These are phyloP conservation scores for Calonectria pseudoreteaudii DNA, from an alignment of 2,329 filamentous ascomycete genomes.

Conservation along the genomic window DNA sequence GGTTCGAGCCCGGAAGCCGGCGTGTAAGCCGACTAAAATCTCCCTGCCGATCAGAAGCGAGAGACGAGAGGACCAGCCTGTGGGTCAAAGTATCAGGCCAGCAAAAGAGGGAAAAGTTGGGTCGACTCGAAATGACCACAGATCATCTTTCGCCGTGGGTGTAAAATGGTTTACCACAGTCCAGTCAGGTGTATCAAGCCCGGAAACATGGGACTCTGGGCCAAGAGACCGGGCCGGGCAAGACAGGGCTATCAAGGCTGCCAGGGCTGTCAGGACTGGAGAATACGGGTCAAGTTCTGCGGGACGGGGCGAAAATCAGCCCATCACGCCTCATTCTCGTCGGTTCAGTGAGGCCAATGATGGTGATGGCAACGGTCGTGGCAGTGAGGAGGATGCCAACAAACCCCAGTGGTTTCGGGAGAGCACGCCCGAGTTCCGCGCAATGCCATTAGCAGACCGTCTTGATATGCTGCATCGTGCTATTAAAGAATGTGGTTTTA, in stretches of 20 bases:
- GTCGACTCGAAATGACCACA: neutral
- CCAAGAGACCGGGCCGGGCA: neutral
- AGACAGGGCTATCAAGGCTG: neutral
- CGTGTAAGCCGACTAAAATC: neutral
- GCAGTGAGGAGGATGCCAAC: neutral
- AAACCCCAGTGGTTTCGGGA: slow-evolving; percentile 18
- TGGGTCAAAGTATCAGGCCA: neutral
- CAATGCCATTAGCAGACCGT: neutral
- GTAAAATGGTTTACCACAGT: neutral
- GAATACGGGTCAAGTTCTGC: neutral
- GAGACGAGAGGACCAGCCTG: neutral
- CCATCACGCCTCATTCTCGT: neutral
- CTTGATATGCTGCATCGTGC: slow-evolving; percentile 15
- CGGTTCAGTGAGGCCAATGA: neutral
- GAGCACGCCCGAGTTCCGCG: slow-evolving; percentile 10
- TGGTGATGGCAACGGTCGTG: neutral
- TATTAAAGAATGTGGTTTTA: neutral
- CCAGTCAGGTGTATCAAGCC: neutral
- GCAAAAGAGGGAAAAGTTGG: too few relatives aligned
- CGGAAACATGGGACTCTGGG: neutral
- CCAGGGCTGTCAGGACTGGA: neutral
- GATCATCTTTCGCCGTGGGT: too few relatives aligned
- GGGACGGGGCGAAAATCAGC: neutral
- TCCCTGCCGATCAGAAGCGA: neutral
- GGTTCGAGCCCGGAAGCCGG: neutral